Base-by-base conservation (phyloP, 129 eudicot genomes). In the Arctium lappa region DNA sequence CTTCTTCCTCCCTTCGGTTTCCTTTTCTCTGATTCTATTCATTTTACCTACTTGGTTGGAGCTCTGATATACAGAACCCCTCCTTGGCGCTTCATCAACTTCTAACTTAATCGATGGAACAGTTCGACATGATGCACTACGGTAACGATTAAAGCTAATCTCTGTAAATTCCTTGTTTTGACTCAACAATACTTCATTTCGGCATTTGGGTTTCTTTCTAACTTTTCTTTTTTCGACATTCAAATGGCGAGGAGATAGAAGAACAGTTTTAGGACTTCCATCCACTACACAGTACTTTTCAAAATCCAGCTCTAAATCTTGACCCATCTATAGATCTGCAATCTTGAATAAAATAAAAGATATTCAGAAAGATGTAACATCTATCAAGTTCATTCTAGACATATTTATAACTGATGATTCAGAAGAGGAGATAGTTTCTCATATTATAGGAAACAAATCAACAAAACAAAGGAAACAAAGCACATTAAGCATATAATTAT, bases 221-320 rank as follows among this genome's bases (percentile, higher is more conserved):
- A 83, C 80, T 75, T 81, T 94, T 81, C 84, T 89, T 39, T 68
- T 86, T 63, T 87, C 89, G 34, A 65, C 76, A 84, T 92, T 89
- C 11, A 92, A 83, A 53, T 16, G 81, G 6, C 84, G 85, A 31
- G 89, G 88, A 62, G 92, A 83, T 46, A 85, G 94, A 77, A 94
- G 97, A 76, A 94, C 98, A 53, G 97, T 92, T 44, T 90, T 86
- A 4, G 98, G 98, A 74, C 98, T 94, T 84, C 92, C 91, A 88
- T 88, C 98, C 36, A 94, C 86, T 69, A 90, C 86, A 83, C 98
- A 94, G 71, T 92, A 90, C 81, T 91, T 94, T 73, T 94, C 97
- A 84, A 94, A 94, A 33, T 94, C 98, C 82, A 94, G 80, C 73
- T 94, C 93, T 90, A 91, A 85, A 34, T 77, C 87, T 86, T 66